Base-by-base conservation (phyloP, 805 yeast genomes). In the Yamadazyma takamatsuzukensis region DNA sequence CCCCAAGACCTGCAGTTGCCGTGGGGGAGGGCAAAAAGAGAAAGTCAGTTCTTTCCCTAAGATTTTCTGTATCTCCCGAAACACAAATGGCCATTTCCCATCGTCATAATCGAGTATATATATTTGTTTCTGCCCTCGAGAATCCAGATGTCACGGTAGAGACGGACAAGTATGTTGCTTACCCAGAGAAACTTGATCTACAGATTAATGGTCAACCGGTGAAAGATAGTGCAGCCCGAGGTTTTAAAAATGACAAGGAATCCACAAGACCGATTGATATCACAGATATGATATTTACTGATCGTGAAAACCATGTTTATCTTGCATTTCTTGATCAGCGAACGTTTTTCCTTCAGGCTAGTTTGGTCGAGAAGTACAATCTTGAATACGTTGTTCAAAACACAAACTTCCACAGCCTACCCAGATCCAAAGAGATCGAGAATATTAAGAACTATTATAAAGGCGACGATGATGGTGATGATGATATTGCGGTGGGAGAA, bases 251-350 rank as follows among this genome's bases (percentile, higher is more conserved):
- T 29, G 74, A 71, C 37, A 72, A 74, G 0, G 96, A 95, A 0
- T 80, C 96, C 0, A 81, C 88, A 1, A 72, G 76, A 39, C 96
- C 97, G 0, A 88, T 86, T 0, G 83, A 89, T 53, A 44, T 90
- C 25, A 83, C 95, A 0, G 65, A 66, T 5, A n/a, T n/a, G n/a
- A n/a, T n/a, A n/a, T n/a, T n/a, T n/a, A n/a, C n/a, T n/a, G n/a
- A n/a, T n/a, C n/a, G n/a, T n/a, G n/a, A n/a, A n/a, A n/a, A n/a
- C n/a, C 48, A 51, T 6, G 49, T 82, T 21, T 74, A 72, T 36
- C 50, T 80, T 17, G 66, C 70, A 2, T 84, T 80, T 49, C 80
- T 80, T 0, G 78, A 72, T 1, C 63, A 66, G 14, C 59, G 60
- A 9, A 70, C 72, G 34, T 78, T 55, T 47, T 52, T 76, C 25